Percentiles rank a stretch among this genome's conserved stretches.
phyloP scores from a whole-genome alignment of 208 protist species.

The Zelonia costaricensis region DNA sequence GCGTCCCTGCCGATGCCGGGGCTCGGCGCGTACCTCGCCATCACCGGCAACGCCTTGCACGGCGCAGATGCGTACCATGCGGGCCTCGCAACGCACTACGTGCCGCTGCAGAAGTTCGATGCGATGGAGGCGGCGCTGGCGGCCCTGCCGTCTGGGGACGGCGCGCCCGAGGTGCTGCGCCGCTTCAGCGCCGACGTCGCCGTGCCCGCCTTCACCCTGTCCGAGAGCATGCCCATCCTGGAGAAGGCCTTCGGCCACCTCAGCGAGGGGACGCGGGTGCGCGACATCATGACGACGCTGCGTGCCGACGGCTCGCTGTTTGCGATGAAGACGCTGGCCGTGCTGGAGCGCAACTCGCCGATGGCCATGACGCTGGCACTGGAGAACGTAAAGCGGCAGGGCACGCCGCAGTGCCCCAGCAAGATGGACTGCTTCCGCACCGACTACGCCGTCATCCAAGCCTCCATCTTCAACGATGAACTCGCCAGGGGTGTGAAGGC shows the following conservation, averaged over 20 bases:
- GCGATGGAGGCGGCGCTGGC: constrained; percentile 36
- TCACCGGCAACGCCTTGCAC: constrained; percentile 78
- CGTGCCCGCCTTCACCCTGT: constrained; percentile 53
- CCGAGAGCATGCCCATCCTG: constrained; percentile 25
- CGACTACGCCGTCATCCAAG: constrained; percentile 38
- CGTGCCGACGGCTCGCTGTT: constrained; percentile 37
- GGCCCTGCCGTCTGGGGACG: constrained; percentile 14
- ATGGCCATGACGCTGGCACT: constrained; percentile 50
- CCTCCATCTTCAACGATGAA: constrained; percentile 12
- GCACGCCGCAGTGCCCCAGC: constrained; percentile 1
- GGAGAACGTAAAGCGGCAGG: constrained; percentile 42
- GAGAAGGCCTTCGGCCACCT: constrained; percentile 39
- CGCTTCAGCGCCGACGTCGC: constrained; percentile 18
- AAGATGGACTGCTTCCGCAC: constrained; percentile 14
- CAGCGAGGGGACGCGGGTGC: constrained; percentile 32
- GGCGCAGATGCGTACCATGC: constrained; percentile 67
- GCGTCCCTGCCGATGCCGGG: constrained; percentile 41
- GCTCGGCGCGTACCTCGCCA: constrained; percentile 72
- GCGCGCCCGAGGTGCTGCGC: constrained; percentile 39
- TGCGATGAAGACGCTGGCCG: constrained; percentile 28
- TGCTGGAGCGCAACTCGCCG: constrained; percentile 52
- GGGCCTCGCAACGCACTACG: constrained; percentile 81
- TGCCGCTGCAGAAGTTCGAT: constrained; percentile 29
- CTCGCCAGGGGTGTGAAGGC: constrained; percentile 51
- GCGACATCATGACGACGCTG: constrained; percentile 46